Percentiles rank a stretch among this genome's conserved stretches.
phyloP scores from a whole-genome alignment of 148 eudicot genomes.

The Rhododendron ovatum region DNA sequence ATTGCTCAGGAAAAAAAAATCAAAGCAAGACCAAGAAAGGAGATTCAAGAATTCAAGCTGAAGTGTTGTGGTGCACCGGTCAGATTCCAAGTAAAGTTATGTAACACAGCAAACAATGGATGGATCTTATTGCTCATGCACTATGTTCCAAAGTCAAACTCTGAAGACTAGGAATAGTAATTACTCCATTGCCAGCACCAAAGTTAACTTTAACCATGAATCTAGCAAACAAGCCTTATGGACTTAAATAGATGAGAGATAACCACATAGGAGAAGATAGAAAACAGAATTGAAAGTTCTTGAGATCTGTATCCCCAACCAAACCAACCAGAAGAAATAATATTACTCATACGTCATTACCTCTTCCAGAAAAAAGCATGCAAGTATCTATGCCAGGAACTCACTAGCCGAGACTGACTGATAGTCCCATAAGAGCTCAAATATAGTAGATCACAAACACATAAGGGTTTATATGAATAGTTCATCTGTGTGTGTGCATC shows the following conservation, averaged over 20 bases:
- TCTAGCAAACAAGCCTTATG: not conserved
- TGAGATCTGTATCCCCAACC: not conserved
- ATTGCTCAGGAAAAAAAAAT: not conserved
- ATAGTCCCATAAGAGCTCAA: not conserved
- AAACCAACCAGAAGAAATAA: not conserved
- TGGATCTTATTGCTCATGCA: not conserved
- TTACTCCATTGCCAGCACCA: not conserved
- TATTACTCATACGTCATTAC: not conserved
- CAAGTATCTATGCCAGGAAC: not conserved
- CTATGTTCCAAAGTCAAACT: not conserved
- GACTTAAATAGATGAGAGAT: not conserved
- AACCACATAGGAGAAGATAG: slow-evolving; percentile 2
- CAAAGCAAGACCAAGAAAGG: not conserved
- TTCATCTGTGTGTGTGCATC: not conserved
- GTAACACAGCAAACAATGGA: not conserved
- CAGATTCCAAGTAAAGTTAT: not conserved
- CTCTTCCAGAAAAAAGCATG: not conserved
- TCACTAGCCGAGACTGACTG: not conserved
- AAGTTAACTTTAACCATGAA: not conserved
- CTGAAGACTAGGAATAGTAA: not conserved
- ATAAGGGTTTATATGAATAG: not conserved
- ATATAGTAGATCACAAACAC: not conserved
- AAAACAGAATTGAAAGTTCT: not conserved
- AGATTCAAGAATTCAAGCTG: not conserved
- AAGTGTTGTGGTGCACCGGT: not conserved